Evolutionary conservation across 139 green algal species (phyloP).

Genomic region (Raphidocelis subcapitata): DNA sequence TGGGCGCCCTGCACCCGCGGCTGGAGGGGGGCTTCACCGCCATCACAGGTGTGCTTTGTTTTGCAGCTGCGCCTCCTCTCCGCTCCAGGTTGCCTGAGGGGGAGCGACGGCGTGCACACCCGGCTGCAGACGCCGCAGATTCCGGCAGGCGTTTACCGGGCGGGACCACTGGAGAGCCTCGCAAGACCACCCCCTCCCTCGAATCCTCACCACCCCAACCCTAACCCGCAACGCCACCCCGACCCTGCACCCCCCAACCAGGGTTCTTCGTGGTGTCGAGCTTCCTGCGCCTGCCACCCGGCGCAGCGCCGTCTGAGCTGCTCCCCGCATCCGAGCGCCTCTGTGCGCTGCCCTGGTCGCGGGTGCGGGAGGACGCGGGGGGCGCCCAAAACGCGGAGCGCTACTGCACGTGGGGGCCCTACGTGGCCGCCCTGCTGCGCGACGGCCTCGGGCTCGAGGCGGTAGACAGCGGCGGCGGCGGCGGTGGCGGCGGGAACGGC

Average conservation of each 20-base stretch:
- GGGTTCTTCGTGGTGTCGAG: conserved; percentile 82
- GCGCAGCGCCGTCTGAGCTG: conserved; percentile 33
- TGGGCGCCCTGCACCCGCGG: conserved; percentile 47
- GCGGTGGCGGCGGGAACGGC: no score
- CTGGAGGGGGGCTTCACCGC: conserved; percentile 23
- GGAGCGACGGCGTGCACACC: no score
- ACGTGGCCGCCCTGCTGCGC: conserved; percentile 64
- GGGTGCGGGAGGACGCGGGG: conserved; percentile 28
- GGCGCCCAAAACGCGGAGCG: conserved; percentile 62
- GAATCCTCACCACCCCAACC: no score
- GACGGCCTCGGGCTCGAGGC: conserved; percentile 59
- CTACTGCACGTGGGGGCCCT: conserved; percentile 84
- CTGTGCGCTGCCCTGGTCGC: conserved; percentile 48
- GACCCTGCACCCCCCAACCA: conserved; percentile 29
- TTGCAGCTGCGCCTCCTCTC: no score
- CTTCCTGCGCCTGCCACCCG: conserved; percentile 59
- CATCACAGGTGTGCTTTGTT: conserved; percentile 11
- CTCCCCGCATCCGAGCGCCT: conserved; percentile 24
- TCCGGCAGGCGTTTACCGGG: no score
- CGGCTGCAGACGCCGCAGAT: no score
- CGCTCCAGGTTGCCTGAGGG: no score
- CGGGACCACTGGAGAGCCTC: no score
- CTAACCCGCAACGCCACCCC: no score
- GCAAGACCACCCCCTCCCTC: no score
- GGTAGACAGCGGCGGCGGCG: conserved; percentile 45